Conservation (phyloP, 202 grass and related monocot genomes). For the Panicum virgatum region DNA sequence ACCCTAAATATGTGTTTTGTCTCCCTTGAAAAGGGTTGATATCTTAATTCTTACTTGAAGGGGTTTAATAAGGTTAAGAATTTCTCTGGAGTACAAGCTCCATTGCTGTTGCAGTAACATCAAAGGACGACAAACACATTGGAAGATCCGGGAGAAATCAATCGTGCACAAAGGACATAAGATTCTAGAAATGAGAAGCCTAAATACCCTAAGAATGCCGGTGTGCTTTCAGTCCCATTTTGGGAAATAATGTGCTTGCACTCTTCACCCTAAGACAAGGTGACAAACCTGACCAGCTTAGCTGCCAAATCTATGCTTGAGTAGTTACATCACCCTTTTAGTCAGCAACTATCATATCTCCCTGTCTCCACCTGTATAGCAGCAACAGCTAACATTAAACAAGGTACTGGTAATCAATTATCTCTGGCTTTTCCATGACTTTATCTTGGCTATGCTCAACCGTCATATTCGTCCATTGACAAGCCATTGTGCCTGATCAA, state of each 20-base stretch:
- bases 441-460: conserved; percentile 30
- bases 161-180: conserved; percentile 33
- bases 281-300: conserved; percentile 23
- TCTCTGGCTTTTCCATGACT: conserved; percentile 6
- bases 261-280: conserved; percentile 39
- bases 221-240: conserved; percentile 30
- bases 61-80: neutral
- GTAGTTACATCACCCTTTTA: conserved; percentile 36
- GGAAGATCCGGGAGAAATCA: neutral
- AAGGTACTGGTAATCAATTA: conserved; percentile 15
- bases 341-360: conserved; percentile 23
- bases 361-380: conserved; percentile 28
- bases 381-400: conserved; percentile 20
- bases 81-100: neutral
- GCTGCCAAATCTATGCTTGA: conserved; percentile 22
- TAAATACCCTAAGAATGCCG: neutral
- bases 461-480: conserved; percentile 14
- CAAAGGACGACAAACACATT: neutral
- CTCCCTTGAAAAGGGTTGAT: neutral
- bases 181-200: neutral
- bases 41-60: neutral
- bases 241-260: conserved; percentile 39
- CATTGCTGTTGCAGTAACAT: conserved; percentile 5
- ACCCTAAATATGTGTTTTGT: neutral
- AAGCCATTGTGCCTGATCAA: conserved; percentile 11